A percentile compares a stretch with the other conserved stretches of the same genome.
phyloP scores from a whole-genome alignment of 768 basidiomycete genomes.

The Omphalotus guepiniiformis region DNA sequence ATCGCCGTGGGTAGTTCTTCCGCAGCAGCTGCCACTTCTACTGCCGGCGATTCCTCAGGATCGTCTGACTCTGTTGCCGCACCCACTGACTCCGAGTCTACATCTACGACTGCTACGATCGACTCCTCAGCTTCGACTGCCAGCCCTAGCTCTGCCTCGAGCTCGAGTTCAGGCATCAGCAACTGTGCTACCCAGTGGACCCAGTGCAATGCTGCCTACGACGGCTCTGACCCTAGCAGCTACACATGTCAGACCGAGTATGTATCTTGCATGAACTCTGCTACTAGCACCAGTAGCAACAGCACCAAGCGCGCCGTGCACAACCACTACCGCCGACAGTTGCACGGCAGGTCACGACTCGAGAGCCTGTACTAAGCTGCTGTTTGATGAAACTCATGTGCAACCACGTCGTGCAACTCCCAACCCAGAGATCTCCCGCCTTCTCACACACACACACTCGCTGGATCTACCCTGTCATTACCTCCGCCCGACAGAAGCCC shows the following conservation, averaged over 20 bases:
- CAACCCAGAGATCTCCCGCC: too few species aligned
- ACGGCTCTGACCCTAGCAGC: not conserved
- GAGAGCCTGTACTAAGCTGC: too few species aligned
- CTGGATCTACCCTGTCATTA: too few species aligned
- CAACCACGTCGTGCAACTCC: too few species aligned
- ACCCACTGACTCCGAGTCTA: not conserved
- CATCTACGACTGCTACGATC: not conserved
- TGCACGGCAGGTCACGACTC: too few species aligned
- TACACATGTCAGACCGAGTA: constrained; percentile 1
- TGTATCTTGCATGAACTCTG: not conserved
- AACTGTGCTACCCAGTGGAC: not conserved
- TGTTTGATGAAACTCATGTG: too few species aligned
- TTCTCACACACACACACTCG: too few species aligned
- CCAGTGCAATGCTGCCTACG: not conserved
- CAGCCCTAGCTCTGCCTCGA: not conserved
- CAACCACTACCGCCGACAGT: too few species aligned
- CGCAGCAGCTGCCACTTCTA: not conserved
- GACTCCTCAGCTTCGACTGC: not conserved
- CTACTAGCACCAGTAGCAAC: too few species aligned
- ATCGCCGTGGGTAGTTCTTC: too few species aligned
- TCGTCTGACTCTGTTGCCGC: not conserved
- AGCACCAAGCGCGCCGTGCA: too few species aligned
- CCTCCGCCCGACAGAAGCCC: too few species aligned
- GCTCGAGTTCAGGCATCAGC: not conserved
- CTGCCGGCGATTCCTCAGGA: constrained; percentile 1